Conservation (phyloP, 768 basidiomycete genomes). For the Brasilioporus rufonigricans region DNA sequence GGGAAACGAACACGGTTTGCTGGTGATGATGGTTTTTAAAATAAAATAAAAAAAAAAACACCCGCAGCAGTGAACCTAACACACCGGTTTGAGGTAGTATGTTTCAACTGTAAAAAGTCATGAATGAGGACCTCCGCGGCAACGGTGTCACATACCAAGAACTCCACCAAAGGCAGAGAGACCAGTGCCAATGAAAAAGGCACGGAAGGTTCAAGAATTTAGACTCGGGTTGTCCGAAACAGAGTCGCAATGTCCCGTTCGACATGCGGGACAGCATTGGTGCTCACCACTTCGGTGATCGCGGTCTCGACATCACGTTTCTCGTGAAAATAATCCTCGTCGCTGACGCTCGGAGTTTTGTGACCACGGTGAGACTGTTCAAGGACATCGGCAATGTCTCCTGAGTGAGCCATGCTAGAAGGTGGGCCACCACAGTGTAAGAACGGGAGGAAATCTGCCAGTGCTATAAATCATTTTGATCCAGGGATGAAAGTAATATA, state of each 20-base stretch:
- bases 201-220: slow-evolving; percentile 39
- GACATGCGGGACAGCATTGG: slow-evolving; percentile 31
- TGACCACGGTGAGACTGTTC: not conserved
- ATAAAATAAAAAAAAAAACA: not conserved
- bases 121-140: not conserved
- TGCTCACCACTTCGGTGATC: slow-evolving; percentile 8
- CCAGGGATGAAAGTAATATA: not conserved
- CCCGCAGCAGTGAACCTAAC: not conserved
- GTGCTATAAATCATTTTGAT: not conserved
- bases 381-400: not conserved
- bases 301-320: slow-evolving; percentile 37
- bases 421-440: not conserved
- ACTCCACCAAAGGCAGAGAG: slow-evolving; percentile 51
- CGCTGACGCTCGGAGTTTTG: slow-evolving; percentile 6
- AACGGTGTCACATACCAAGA: slow-evolving; percentile 36
- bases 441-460: not conserved
- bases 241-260: slow-evolving; percentile 48
- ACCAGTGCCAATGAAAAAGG: slow-evolving; percentile 54
- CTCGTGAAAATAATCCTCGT: slow-evolving; percentile 24
- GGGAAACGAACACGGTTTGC: slow-evolving; percentile 54
- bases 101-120: slow-evolving; percentile 45
- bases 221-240: slow-evolving; percentile 31
- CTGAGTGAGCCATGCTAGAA: slow-evolving; percentile 9
- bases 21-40: slow-evolving; percentile 17
- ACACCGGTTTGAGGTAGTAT: slow-evolving; percentile 54